Conservation (phyloP, 2,329 filamentous ascomycete genomes). For the Boeremia lycopersici region DNA sequence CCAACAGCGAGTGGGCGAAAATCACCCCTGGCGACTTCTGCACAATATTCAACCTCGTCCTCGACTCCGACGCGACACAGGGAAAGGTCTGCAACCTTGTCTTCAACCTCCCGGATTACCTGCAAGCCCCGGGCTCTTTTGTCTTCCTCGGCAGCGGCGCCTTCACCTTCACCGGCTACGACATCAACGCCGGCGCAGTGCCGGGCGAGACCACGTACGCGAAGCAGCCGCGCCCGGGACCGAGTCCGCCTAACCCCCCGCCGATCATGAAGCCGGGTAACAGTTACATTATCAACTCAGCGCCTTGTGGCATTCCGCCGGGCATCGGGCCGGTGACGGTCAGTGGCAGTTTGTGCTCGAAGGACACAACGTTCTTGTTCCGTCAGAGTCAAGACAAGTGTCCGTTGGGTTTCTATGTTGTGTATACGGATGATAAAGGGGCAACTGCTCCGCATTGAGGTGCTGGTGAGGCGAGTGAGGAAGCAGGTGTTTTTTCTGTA, state of each 20-base stretch:
- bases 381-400: constrained; percentile 29
- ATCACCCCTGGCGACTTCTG: constrained; percentile 37
- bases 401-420: constrained; percentile 35
- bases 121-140: constrained; percentile 24
- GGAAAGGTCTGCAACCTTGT: constrained; percentile 40
- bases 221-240: constrained; percentile 27
- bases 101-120: constrained; percentile 33
- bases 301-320: constrained; percentile 29
- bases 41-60: constrained; percentile 39
- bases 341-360: constrained; percentile 28
- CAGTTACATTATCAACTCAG: constrained; percentile 31
- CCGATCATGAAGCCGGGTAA: constrained; percentile 29
- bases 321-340: constrained; percentile 27
- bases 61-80: constrained; percentile 25
- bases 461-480: neutral
- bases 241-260: constrained; percentile 27
- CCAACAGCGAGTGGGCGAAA: constrained; percentile 21
- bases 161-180: constrained; percentile 35
- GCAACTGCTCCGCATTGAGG: neutral
- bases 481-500: neutral
- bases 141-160: constrained; percentile 24
- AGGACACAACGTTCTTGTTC: constrained; percentile 30
- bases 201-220: constrained; percentile 29
- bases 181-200: constrained; percentile 26
- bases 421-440: constrained; percentile 23